Evolutionary conservation across 2,329 filamentous ascomycete genomes (phyloP), one percentile per base, ranked within the genome.

Genomic region (Aureobasidium sp.): DNA sequence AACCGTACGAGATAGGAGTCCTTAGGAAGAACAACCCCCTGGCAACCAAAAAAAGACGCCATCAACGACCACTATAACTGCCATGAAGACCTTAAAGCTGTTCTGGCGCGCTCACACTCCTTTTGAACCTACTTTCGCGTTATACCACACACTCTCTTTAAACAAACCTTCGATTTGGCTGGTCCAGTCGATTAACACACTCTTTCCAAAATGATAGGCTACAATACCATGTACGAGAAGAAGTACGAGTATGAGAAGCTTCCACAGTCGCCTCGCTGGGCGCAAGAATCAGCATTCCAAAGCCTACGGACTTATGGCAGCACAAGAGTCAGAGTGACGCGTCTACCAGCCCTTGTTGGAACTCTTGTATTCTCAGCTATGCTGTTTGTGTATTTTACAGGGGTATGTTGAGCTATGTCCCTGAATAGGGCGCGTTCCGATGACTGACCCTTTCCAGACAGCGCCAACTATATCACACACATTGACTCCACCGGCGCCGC

Each of bases 1-100:
- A 57, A 36, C 27, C n/a, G 41, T 34, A 57, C 53, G 41, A 57
- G 53, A 57, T 44, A 57, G 53, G 53, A 57, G 53, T 29, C 12
- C 9, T 41, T 41, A 17, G 29, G 17, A 23, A n/a, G 5, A 29
- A 9, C 7, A 41, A 55, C 36, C 53, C 53, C 53, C 53, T 57
- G 53, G 53, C 39, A 57, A 44, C 53, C 39, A 20, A 9, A 23
- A 23, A 42, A 46, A 44, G 53, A 42, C 51, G 51, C 51, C 51
- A 55, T 55, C 37, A 23, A 42, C 51, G n/a, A 46, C 27, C 15
- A 39, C 3, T 34, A 44, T 34, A 46, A 46, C 41, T 34, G 39
- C 29, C n/a, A 57, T 57, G 53, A 29, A 10, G 23, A 17, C 53
- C n/a, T 26, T 36, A 23, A 34, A 36, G 53, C 17, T 41, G 53